A percentile compares a stretch with the other conserved stretches of the same genome.
phyloP scores from a whole-genome alignment of 2,329 filamentous ascomycete species.

The Claviceps africana region DNA sequence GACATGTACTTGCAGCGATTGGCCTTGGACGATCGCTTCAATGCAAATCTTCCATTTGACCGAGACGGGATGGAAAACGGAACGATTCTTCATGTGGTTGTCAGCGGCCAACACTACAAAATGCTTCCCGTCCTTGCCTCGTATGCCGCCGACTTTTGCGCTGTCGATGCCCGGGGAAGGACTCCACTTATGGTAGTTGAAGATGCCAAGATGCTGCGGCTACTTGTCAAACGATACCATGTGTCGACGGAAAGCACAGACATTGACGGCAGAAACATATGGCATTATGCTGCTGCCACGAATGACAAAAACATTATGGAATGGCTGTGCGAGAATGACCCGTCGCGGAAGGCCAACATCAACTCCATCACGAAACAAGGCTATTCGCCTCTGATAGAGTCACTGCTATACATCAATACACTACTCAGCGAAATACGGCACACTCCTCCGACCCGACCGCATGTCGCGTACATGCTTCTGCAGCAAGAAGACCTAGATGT shows the following conservation, averaged over 20 bases:
- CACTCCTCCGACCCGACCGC: background rate
- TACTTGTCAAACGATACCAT: slow-evolving; percentile 14
- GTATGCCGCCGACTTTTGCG: slow-evolving; percentile 15
- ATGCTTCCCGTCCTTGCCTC: slow-evolving; percentile 17
- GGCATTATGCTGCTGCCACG: slow-evolving; percentile 23
- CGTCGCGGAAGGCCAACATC: slow-evolving; percentile 15
- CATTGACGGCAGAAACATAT: slow-evolving; percentile 20
- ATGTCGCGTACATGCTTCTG: slow-evolving; percentile 10
- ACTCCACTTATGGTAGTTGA: slow-evolving; percentile 24
- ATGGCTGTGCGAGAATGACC: slow-evolving; percentile 19
- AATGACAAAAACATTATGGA: slow-evolving; percentile 16
- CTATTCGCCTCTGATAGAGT: slow-evolving; percentile 19
- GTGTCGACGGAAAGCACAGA: slow-evolving; percentile 18
- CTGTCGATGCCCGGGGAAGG: slow-evolving; percentile 14
- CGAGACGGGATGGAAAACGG: slow-evolving; percentile 6
- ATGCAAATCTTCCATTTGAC: slow-evolving; percentile 13
- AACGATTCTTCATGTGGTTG: slow-evolving; percentile 20
- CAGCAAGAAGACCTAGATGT: slow-evolving; percentile 5
- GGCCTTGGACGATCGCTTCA: slow-evolving; percentile 16
- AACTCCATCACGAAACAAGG: slow-evolving; percentile 8
- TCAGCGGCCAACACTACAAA: slow-evolving; percentile 11
- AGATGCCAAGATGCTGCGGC: slow-evolving; percentile 11
- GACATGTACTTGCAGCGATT: slow-evolving; percentile 17
- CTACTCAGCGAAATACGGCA: background rate
- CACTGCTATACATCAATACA: slow-evolving; percentile 12